Base-by-base conservation (phyloP, 1,284 basidiomycete genomes). In the Bondarzewia mesenterica region DNA sequence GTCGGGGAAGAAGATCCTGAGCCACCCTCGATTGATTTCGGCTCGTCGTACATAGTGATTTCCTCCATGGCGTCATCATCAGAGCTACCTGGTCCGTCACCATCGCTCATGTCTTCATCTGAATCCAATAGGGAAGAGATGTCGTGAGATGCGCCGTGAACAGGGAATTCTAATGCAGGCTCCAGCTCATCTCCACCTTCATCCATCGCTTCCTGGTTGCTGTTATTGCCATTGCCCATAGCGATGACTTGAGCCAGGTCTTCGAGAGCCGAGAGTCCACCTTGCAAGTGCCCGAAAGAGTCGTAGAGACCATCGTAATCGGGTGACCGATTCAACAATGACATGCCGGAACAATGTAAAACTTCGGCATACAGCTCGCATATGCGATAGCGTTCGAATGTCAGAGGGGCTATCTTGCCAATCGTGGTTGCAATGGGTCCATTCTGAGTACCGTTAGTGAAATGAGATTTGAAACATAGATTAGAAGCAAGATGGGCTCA, bases 281-380 rank as follows among this genome's bases (percentile, higher is more conserved):
- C 91, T 56, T 85, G 80, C 35, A 96, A 64, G 22, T 86, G 79
- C 18, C 92, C 93, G 48, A 89, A 78, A 0, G 72, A 66, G 56
- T 90, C 84, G 61, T 95, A 95, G n/a, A 84, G 70, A 25, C 82
- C 74, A 38, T 82, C 77, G 51, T 75, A 81, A 46, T 85, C 82
- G 0, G 77, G 61, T 0, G 75, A 64, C 4, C 96, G 89, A 62
- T 99, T 99, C 32, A 99, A 73, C 14, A 98, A 78, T 1, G 89
- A 85, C 95, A 99, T 98, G 62, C 98, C 99, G 14, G 95, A 99
- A 64, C 93, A 96, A 63, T 99, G 96, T 14, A 99, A 70, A 14
- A 99, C 78, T 65, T 99, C 96, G 16, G 95, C 96, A 58, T 96
- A 95, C 7, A 99, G 77, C 67, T 99, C 96, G 63, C 93, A 90